Conservation (phyloP, 148 eudicot genomes). For the Vaccinium corymbosum region DNA sequence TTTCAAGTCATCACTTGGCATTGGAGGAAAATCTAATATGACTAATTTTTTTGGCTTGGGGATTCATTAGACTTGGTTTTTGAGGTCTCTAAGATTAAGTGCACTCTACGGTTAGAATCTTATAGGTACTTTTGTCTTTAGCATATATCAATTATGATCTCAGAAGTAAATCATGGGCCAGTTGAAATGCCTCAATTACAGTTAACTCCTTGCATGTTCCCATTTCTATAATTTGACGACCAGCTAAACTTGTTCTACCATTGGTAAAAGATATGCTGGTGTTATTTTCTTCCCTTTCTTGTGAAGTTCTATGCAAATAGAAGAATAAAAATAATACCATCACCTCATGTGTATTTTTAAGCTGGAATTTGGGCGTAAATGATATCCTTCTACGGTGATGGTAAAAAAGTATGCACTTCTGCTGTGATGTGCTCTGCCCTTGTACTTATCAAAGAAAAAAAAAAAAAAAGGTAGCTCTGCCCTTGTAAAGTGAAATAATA, state of each 20-base stretch:
- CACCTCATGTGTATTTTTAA: background rate
- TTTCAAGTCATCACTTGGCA: background rate
- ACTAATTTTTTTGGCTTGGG: background rate
- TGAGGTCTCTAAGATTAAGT: background rate
- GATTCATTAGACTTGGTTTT: background rate
- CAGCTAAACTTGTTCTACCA: background rate
- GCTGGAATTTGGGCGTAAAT: background rate
- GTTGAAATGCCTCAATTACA: background rate
- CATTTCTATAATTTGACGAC: background rate
- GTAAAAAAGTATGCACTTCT: background rate
- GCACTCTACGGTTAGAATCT: background rate
- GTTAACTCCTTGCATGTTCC: background rate
- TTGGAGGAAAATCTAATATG: slow-evolving; percentile 1
- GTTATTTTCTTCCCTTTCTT: background rate
- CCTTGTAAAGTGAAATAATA: background rate
- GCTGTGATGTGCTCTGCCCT: background rate
- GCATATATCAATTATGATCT: background rate
- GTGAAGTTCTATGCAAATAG: background rate
- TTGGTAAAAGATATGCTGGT: background rate
- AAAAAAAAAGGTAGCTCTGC: background rate
- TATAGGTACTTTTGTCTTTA: background rate
- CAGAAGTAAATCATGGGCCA: background rate
- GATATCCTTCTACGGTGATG: background rate
- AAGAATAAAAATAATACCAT: no score
- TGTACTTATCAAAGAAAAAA: no score